Base-by-base conservation (phyloP, 169 alveolate genomes). In the Plasmodium billcollinsi region DNA sequence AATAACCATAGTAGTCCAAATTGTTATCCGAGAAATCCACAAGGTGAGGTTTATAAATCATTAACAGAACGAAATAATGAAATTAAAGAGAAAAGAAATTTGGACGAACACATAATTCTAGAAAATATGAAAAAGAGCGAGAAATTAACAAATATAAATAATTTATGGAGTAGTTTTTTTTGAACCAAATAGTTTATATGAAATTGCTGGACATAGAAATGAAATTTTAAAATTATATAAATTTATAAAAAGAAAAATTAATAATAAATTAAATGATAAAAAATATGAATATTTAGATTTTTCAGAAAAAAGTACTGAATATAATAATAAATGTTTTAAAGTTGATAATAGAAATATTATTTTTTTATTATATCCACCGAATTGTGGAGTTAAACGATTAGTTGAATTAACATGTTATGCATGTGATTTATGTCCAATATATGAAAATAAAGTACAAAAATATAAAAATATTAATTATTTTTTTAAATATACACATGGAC, bases 401-500 rank as follows among this genome's bases (percentile, higher is more conserved):
- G 89, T 76, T 9, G 89, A 76, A 21, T 20, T 76, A 14, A 76
- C 67, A 15, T 76, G 89, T 58, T 76, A 76, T 50, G 74, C 89
- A 18, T 76, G 89, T 65, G 76, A 76, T 45, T 65, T 76, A 39
- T 76, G 75, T 2, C 89, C 89, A 15, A 76, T 76, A 5, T 76
- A 76, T 47, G 89, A 76, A 47, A 76, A 43, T 21, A 76, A 76
- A 50, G 89, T 76, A 0, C 89, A 76, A n/a, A 76, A 76, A 70
- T 76, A 76, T 76, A 76, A 76, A 59, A 76, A 76, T 56, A 76
- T 76, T 1, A 76, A 76, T 15, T 76, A 76, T 20, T 76, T 76
- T 63, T 76, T 76, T 76, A 76, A 76, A 65, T 76, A 76, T 47
- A 76, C 89, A 24, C 89, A 76, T 65, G 89, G 89, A 15, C 45